Evolutionary conservation across 257 asterid genomes (phyloP), one percentile per base, ranked within the genome.

Genomic region (Ilex aquifolium): DNA sequence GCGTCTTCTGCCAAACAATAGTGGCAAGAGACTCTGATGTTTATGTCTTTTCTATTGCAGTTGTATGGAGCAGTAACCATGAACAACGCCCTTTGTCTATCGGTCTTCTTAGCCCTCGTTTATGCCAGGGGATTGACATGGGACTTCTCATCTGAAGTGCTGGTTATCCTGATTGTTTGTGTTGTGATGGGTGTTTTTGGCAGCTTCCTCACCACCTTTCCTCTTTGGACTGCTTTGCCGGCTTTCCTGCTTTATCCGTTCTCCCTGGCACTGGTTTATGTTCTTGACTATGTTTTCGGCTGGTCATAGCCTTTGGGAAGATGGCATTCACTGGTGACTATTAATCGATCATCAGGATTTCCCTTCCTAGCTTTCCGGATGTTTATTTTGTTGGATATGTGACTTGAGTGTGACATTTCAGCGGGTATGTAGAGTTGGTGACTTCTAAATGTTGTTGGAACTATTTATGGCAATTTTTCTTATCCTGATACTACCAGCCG

Each of bases 71-170:
- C 96, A 9, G 97, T 78, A 44, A 89, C 99, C 2, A 92, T 89
- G 97, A 92, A 92, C 83, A 89, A 89, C 36, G 80, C 74, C 54
- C 79, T 92, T 54, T 92, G 97, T 54, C 77, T 92, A 10, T 87
- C 99, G 0, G 99, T 92, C 54, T 92, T 89, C 79, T 75, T 89
- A 79, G 94, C 85, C 31, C 86, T 92, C 12, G 96, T 92, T 49
- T 89, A 89, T 39, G 56, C 30, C 0, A 64, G 99, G 65, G 97
- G 95, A 14, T 72, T 92, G 81, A 72, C 57, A 11, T 92, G 99
- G 99, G 83, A 89, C 81, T 92, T 92, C 83, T 87, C 99, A 0
- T 79, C 99, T 0, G 97, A 92, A 70, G 99, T 89, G 77, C 77
- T 92, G 42, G 94, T 89, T 13, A 89, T 92, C 50, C 61, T 92